Evolutionary conservation across 2,329 filamentous ascomycete genomes (phyloP).

Genomic region (Colletotrichum shisoi): DNA sequence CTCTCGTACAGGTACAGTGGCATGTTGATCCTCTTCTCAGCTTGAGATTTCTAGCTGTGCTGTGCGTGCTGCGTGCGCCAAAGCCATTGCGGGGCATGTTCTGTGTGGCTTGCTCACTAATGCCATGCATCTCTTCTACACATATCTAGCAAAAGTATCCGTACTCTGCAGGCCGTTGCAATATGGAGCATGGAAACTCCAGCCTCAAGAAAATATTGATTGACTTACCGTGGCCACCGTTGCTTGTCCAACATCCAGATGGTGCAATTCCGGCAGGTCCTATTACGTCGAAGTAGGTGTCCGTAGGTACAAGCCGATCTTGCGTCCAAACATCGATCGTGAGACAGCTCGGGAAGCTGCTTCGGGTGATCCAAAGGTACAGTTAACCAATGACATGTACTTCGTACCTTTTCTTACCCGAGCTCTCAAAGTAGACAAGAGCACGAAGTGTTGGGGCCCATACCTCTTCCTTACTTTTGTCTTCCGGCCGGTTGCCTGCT

Average conservation of each 20-base stretch:
- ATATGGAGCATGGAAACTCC: background rate
- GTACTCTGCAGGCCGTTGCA: background rate
- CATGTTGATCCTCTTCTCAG: background rate
- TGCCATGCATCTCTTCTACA: background rate
- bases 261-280: background rate
- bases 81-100: background rate
- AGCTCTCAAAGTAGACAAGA: no score
- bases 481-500: no score
- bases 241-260: background rate
- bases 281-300: background rate
- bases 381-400: no score
- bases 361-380: background rate
- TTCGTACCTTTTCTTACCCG: background rate
- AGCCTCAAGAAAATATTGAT: background rate
- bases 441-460: no score
- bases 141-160: no score
- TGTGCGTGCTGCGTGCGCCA: background rate
- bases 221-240: background rate
- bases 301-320: conserved; percentile 19
- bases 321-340: conserved; percentile 26
- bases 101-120: background rate
- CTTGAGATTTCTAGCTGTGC: no score
- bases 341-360: conserved; percentile 16
- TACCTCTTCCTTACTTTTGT: no score
- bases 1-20: background rate